Percentiles rank a stretch among this genome's conserved stretches.
Evolutionary conservation across 106 monocot genomes (phyloP).

Genomic region (Platanthera zijinensis): DNA sequence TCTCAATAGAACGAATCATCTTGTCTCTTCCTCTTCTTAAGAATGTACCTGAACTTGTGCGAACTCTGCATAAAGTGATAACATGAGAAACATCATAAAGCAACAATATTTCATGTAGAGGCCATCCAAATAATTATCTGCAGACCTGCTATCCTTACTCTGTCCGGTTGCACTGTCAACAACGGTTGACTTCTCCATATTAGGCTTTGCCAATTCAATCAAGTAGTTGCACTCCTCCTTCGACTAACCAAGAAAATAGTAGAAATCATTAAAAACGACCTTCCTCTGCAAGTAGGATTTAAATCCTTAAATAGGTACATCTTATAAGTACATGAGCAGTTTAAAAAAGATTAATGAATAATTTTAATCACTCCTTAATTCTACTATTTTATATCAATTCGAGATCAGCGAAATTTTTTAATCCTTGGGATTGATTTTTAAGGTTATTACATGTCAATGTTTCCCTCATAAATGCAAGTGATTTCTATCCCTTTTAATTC

Average conservation of each 20-base stretch:
- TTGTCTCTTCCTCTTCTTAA: slow-evolving; percentile 54
- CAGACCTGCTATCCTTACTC: slow-evolving; percentile 34
- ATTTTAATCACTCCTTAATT: not conserved
- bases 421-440: not conserved
- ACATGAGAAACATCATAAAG: not conserved
- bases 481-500: not conserved
- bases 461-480: not conserved
- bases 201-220: slow-evolving; percentile 34
- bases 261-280: not conserved
- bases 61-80: slow-evolving; percentile 27
- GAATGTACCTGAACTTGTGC: slow-evolving; percentile 69
- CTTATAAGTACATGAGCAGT: not conserved
- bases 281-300: not conserved
- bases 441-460: not conserved
- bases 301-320: not conserved
- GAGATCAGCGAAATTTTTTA: not conserved
- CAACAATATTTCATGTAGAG: not conserved
- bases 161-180: slow-evolving; percentile 31
- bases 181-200: slow-evolving; percentile 40
- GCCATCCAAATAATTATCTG: not conserved
- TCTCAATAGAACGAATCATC: slow-evolving; percentile 51
- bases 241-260: slow-evolving; percentile 17
- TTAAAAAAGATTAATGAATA: not conserved
- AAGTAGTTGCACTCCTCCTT: slow-evolving; percentile 38
- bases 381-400: not conserved